A percentile compares a stretch with the other conserved stretches of the same genome.
phyloP scores from a whole-genome alignment of 352 stramenopile species.

The Sclerospora graminicola region DNA sequence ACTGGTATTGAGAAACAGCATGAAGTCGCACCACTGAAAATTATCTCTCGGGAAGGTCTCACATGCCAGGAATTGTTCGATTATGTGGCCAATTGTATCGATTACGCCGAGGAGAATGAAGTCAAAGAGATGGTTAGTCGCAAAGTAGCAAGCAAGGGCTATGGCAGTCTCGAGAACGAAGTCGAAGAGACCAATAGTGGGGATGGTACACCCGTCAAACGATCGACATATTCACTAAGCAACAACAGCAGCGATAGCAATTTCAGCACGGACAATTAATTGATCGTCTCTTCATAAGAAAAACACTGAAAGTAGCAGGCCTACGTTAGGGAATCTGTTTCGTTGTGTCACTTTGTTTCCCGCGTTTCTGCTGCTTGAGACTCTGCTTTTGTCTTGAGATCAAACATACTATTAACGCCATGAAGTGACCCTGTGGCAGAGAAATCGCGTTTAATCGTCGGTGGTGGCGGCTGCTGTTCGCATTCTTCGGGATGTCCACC shows the following conservation, averaged over 20 bases:
- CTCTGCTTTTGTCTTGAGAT: too few relatives aligned
- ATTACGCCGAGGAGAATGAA: conserved; percentile 59
- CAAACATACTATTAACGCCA: too few relatives aligned
- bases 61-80: conserved; percentile 80
- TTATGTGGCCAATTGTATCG: conserved; percentile 69
- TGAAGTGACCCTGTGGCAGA: conserved; percentile 17
- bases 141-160: conserved; percentile 21
- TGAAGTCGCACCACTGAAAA: conserved; percentile 65
- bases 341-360: background rate
- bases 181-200: conserved; percentile 17
- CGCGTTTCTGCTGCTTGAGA: background rate
- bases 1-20: conserved; percentile 50
- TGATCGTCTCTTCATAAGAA: too few relatives aligned
- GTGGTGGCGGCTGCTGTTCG: conserved; percentile 59
- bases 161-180: conserved; percentile 15
- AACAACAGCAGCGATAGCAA: conserved; percentile 49
- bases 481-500: conserved; percentile 38
- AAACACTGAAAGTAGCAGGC: conserved; percentile 7
- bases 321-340: too few relatives aligned
- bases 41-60: conserved; percentile 74
- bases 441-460: conserved; percentile 67
- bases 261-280: conserved; percentile 25
- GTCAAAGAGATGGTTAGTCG: conserved; percentile 22
- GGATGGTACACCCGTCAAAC: conserved; percentile 33
- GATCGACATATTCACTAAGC: conserved; percentile 42